Base-by-base conservation (phyloP, 2,329 filamentous ascomycete species). In the Claviceps maximensis region DNA sequence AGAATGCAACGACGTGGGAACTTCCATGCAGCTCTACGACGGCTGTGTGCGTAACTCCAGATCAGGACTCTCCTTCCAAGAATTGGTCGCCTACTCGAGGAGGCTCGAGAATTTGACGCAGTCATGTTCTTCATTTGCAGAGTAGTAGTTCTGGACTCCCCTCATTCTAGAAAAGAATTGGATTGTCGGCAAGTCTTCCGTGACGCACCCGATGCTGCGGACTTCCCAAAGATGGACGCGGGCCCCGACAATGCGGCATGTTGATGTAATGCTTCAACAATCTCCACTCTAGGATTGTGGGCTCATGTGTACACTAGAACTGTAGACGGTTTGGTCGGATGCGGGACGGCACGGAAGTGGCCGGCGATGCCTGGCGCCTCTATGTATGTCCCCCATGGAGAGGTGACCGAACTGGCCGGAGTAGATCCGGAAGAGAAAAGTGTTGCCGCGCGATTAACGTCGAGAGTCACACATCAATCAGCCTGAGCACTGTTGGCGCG, bases 341-440 rank as follows among this genome's bases (percentile, higher is more conserved):
- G 25, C 52, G 47, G 48, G 52, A 53, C 47, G 52, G 52, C 48
- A 36, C 52, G 52, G 25, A 41, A 50, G 29, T 41, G n/a, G 23
- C 41, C 42, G 38, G 33, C 41, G 41, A 38, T 17, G 17, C 27
- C 27, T 33, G 23, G 40, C 21, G 17, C 27, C 19, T 36, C 15
- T 25, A 29, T 27, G 3, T 15, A 45, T 13, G 25, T 27, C 23
- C 15, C 17, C 21, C 23, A 13, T 8, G 23, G 17, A 23, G 25
- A 23, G 21, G 44, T 12, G 44, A 29, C 44, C n/a, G 15, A 46
- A 19, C 25, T 5, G 25, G 44, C 44, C 17, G 44, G 9, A n/a
- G 19, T 29, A 13, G 19, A 25, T 17, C 44, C 44, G 44, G 25
- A 46, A 46, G 5, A 29, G 44, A 47, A 19, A n/a, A 9, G 3